These are phyloP conservation scores for Epithemia pelagica DNA, from an alignment of 108 stramenopile genomes.

Conservation along the genomic window DNA sequence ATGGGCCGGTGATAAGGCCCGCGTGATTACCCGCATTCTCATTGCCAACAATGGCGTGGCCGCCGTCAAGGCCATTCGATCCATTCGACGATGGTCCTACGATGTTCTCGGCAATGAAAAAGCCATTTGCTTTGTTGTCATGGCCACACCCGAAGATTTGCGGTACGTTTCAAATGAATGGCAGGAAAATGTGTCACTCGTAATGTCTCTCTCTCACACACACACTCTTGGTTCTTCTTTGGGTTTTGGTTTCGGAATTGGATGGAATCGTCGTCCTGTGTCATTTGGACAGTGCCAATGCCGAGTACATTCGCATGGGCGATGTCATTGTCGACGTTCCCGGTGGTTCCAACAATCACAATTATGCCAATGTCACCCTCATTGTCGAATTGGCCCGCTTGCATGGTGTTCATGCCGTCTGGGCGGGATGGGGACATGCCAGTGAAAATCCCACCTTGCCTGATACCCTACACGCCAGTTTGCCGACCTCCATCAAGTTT, in stretches of 20 bases:
- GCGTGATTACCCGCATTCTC: constrained; percentile 76
- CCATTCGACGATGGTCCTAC: constrained; percentile 93
- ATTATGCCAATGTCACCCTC: constrained; percentile 99
- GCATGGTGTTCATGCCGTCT: constrained; percentile 97
- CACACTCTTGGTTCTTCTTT: constrained; percentile 7
- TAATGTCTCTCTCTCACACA: neutral
- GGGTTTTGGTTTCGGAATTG: constrained; percentile 2
- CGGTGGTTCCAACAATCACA: constrained; percentile 99
- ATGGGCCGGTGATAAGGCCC: constrained; percentile 56
- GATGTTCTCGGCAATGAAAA: constrained; percentile 91
- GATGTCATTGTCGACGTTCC: constrained; percentile 99
- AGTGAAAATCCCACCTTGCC: constrained; percentile 95
- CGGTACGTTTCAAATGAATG: constrained; percentile 44
- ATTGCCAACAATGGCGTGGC: constrained; percentile 94
- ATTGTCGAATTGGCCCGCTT: constrained; percentile 98
- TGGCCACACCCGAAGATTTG: constrained; percentile 99
- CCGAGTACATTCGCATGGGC: constrained; percentile 99
- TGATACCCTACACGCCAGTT: constrained; percentile 69
- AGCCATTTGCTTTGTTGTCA: constrained; percentile 94
- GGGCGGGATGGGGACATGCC: constrained; percentile 99
- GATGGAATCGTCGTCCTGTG: neutral
- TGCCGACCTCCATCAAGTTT: constrained; percentile 84
- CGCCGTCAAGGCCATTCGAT: constrained; percentile 96
- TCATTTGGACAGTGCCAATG: constrained; percentile 79
- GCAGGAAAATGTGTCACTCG: neutral